These are phyloP conservation scores for Diplodia intermedia DNA, from an alignment of 2,329 filamentous ascomycete genomes.

Conservation along the genomic window DNA sequence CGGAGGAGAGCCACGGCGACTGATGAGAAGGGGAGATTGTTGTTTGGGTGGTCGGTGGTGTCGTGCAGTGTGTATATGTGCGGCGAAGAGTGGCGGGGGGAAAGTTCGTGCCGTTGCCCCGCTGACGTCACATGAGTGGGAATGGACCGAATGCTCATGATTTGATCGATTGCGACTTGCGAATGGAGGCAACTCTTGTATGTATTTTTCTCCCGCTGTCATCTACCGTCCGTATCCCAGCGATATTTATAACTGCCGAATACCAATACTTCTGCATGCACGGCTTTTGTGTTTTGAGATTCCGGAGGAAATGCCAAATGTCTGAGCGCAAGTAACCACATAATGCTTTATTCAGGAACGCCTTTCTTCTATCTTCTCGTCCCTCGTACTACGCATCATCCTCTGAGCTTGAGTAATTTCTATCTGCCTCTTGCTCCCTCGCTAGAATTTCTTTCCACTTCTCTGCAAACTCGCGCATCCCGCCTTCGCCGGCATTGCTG, in stretches of 20 bases:
- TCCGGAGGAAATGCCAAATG: too few relatives aligned
- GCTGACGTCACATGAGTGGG: constrained; percentile 19
- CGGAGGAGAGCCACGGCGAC: constrained; percentile 24
- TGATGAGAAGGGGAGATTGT: neutral
- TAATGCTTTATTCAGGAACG: too few relatives aligned
- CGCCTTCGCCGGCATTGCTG: constrained; percentile 66
- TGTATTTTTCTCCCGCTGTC: too few relatives aligned
- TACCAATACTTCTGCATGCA: too few relatives aligned
- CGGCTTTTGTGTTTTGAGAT: too few relatives aligned
- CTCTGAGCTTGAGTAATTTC: constrained; percentile 11
- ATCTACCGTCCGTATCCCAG: too few relatives aligned
- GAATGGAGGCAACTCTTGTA: too few relatives aligned
- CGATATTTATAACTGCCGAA: too few relatives aligned
- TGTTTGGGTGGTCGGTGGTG: neutral
- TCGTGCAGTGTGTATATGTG: neutral
- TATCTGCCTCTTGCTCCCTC: constrained; percentile 48
- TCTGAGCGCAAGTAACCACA: too few relatives aligned
- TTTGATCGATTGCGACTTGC: too few relatives aligned
- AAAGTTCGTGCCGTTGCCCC: constrained; percentile 19
- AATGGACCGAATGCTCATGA: too few relatives aligned
- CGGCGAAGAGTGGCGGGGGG: constrained; percentile 17
- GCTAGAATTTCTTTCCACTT: constrained; percentile 58
- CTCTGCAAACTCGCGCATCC: constrained; percentile 71
- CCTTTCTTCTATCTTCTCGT: too few relatives aligned
- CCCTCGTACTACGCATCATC: neutral